These are phyloP conservation scores for Glaciozyma martinii DNA, from an alignment of 768 basidiomycete species.

Conservation along the genomic window DNA sequence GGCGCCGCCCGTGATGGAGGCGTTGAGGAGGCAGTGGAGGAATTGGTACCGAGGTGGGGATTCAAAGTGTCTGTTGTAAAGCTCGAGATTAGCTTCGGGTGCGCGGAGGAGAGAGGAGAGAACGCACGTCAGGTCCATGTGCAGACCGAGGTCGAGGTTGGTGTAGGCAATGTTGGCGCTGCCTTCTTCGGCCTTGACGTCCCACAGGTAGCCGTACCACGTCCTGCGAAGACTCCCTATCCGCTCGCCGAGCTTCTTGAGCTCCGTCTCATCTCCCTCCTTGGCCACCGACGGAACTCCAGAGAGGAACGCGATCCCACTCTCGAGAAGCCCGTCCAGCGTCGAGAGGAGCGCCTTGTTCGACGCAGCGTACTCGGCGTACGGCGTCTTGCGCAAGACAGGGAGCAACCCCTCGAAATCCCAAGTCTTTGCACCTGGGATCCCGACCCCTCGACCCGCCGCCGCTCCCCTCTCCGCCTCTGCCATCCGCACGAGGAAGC, in stretches of 20 bases:
- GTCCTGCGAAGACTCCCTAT: conserved; percentile 75
- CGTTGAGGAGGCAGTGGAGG: conserved; percentile 71
- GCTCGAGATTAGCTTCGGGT: neutral
- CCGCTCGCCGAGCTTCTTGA: conserved; percentile 53
- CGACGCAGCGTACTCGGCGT: conserved; percentile 45
- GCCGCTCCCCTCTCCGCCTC: neutral
- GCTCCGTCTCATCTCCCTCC: conserved; percentile 54
- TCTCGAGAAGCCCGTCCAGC: conserved; percentile 59
- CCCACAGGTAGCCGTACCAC: conserved; percentile 63
- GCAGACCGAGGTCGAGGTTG: conserved; percentile 72
- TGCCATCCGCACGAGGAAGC: conserved; percentile 32
- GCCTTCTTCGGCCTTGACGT: conserved; percentile 59
- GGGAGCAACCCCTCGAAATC: conserved; percentile 45
- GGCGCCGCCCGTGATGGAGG: conserved; percentile 59
- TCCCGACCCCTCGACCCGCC: conserved; percentile 10
- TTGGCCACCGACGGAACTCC: conserved; percentile 61
- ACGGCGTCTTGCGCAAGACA: conserved; percentile 43
- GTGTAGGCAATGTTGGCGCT: conserved; percentile 93
- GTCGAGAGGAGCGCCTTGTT: conserved; percentile 49
- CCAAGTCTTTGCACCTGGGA: conserved; percentile 43
- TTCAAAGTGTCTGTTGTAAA: conserved; percentile 63
- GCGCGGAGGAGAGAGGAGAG: neutral
- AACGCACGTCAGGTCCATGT: conserved; percentile 83
- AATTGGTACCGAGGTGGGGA: conserved; percentile 86
- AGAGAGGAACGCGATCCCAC: conserved; percentile 64